Conservation (phyloP, 2,329 filamentous ascomycete genomes). For the Pseudonectria foliicola region DNA sequence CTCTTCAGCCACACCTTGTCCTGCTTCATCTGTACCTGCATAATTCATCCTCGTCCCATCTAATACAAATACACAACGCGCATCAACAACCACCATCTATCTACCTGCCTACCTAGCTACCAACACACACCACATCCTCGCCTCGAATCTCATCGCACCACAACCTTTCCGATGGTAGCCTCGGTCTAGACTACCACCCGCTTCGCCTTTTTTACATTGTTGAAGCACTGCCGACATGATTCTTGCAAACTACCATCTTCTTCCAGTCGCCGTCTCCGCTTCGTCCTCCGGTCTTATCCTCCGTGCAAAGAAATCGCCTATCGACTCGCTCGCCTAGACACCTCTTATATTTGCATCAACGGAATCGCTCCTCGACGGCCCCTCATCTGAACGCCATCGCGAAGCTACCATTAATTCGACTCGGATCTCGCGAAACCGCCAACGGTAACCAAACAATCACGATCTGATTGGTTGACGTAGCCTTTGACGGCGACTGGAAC, state of each 20-base stretch:
- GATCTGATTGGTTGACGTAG: constrained; percentile 43
- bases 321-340: constrained; percentile 37
- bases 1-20: constrained; percentile 18
- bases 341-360: constrained; percentile 32
- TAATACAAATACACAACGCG: too few relatives aligned
- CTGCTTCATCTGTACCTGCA: too few relatives aligned
- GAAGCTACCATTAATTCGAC: constrained; percentile 31
- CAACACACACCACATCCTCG: constrained; percentile 1
- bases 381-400: constrained; percentile 29
- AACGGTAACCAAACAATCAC: constrained; percentile 29
- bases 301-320: constrained; percentile 42
- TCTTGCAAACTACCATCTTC: constrained; percentile 43
- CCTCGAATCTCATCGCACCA: constrained; percentile 5
- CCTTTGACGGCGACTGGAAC: constrained; percentile 50
- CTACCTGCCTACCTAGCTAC: not conserved
- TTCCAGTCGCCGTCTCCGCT: constrained; percentile 58
- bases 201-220: constrained; percentile 18
- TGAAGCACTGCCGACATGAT: constrained; percentile 45
- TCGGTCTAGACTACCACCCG: constrained; percentile 24
- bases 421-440: constrained; percentile 27
- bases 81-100: constrained; percentile 4
- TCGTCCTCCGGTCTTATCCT: constrained; percentile 53
- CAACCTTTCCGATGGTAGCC: constrained; percentile 27
- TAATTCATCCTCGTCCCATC: constrained; percentile 8
- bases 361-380: constrained; percentile 33